These are phyloP conservation scores for Populus davidiana DNA, from an alignment of 345 rosid species.

Conservation along the genomic window DNA sequence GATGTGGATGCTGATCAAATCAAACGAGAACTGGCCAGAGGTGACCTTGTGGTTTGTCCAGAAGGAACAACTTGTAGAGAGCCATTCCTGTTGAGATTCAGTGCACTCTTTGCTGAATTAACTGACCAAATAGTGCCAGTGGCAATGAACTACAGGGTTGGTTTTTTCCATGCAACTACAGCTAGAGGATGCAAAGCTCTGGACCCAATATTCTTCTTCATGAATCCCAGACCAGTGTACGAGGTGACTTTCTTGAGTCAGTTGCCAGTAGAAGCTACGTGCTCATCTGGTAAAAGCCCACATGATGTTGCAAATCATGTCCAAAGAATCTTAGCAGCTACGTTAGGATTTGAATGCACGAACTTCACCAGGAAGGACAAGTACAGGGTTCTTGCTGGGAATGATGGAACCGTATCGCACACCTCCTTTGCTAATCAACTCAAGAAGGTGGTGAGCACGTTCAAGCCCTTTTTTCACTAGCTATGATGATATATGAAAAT, in stretches of 20 bases:
- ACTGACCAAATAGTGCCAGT: slow-evolving; percentile 86
- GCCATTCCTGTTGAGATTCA: slow-evolving; percentile 75
- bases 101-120: slow-evolving; percentile 81
- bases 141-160: slow-evolving; percentile 88
- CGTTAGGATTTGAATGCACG: slow-evolving; percentile 91
- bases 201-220: slow-evolving; percentile 87
- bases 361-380: slow-evolving; percentile 87
- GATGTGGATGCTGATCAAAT: slow-evolving; percentile 63
- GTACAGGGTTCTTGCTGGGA: slow-evolving; percentile 75
- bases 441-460: slow-evolving; percentile 53
- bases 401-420: slow-evolving; percentile 72
- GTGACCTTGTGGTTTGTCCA: slow-evolving; percentile 81
- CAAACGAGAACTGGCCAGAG: slow-evolving; percentile 48
- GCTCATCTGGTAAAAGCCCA: slow-evolving; percentile 85
- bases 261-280: slow-evolving; percentile 73
- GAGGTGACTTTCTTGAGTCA: slow-evolving; percentile 91
- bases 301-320: slow-evolving; percentile 91
- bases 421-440: slow-evolving; percentile 48
- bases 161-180: slow-evolving; percentile 92
- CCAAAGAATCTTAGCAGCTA: slow-evolving; percentile 77
- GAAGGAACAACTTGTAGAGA: slow-evolving; percentile 97
- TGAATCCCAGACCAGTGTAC: slow-evolving; percentile 89
- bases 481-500: background rate
- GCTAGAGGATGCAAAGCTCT: slow-evolving; percentile 89
- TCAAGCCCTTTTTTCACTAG: slow-evolving; percentile 54